Evolutionary conservation across 495 filamentous ascomycete genomes (phyloP).

Genomic region (Aspergillus mulundensis): DNA sequence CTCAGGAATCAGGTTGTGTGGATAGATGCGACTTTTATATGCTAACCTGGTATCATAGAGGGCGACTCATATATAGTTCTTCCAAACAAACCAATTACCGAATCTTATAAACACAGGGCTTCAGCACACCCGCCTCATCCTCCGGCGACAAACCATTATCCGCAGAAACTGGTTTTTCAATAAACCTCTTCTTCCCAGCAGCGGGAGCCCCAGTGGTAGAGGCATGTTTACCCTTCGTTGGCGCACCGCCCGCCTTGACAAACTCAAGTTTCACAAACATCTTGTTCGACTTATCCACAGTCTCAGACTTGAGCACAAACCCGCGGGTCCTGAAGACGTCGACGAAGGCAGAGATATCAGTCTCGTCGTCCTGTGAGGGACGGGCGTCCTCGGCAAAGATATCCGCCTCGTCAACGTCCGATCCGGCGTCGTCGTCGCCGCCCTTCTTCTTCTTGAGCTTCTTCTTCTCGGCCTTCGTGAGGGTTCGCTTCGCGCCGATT

Average conservation of each 20-base stretch:
- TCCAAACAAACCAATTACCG: conserved; percentile 44
- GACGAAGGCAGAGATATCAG: conserved; percentile 84
- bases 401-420: conserved; percentile 43
- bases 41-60: neutral
- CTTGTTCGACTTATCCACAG: conserved; percentile 80
- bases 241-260: conserved; percentile 64
- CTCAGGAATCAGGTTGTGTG: neutral
- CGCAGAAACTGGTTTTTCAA: conserved; percentile 51
- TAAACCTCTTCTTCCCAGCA: conserved; percentile 54
- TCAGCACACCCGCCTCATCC: conserved; percentile 68
- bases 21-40: neutral
- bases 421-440: conserved; percentile 30
- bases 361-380: conserved; percentile 50
- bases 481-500: conserved; percentile 59
- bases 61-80: neutral
- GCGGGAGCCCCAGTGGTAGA: conserved; percentile 34
- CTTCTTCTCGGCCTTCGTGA: conserved; percentile 53
- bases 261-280: conserved; percentile 99
- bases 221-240: conserved; percentile 65
- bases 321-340: conserved; percentile 74
- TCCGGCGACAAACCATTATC: conserved; percentile 47
- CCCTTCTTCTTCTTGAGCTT: conserved; percentile 38
- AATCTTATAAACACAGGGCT: conserved; percentile 96
- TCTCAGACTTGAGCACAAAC: conserved; percentile 62
- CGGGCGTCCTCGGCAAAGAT: conserved; percentile 48